phyloP scores from a whole-genome alignment of 768 basidiomycete species.

The Coprinopsis strossmayeri region DNA sequence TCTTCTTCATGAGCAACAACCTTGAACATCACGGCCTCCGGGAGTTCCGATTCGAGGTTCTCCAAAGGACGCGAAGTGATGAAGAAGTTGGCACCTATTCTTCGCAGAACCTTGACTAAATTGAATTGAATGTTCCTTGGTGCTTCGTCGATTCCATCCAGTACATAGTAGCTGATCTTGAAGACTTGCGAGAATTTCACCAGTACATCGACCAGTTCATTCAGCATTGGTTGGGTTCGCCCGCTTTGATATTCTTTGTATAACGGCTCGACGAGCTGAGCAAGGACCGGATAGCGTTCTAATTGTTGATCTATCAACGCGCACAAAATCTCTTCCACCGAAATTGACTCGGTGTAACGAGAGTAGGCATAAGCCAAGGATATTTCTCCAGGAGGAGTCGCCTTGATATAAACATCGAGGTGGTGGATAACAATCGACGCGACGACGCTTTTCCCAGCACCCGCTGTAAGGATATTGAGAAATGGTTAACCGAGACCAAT shows the following conservation, averaged over 20 bases:
- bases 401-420: neutral
- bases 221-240: neutral
- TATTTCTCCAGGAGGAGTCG: neutral
- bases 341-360: constrained; percentile 1
- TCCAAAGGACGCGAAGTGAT: constrained; percentile 5
- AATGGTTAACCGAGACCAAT: neutral
- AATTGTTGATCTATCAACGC: neutral
- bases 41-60: neutral
- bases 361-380: constrained; percentile 1
- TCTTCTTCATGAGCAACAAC: neutral
- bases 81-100: neutral
- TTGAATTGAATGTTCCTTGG: neutral
- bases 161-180: neutral
- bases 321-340: neutral
- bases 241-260: neutral
- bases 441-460: neutral
- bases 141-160: constrained; percentile 6
- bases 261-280: neutral
- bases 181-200: neutral
- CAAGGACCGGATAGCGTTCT: neutral
- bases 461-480: neutral
- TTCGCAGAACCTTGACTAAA: neutral
- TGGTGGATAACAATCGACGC: constrained; percentile 1
- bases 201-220: neutral
- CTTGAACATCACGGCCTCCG: neutral